phyloP scores from a whole-genome alignment of 2,329 filamentous ascomycete genomes.

The Colletotrichum truncatum region DNA sequence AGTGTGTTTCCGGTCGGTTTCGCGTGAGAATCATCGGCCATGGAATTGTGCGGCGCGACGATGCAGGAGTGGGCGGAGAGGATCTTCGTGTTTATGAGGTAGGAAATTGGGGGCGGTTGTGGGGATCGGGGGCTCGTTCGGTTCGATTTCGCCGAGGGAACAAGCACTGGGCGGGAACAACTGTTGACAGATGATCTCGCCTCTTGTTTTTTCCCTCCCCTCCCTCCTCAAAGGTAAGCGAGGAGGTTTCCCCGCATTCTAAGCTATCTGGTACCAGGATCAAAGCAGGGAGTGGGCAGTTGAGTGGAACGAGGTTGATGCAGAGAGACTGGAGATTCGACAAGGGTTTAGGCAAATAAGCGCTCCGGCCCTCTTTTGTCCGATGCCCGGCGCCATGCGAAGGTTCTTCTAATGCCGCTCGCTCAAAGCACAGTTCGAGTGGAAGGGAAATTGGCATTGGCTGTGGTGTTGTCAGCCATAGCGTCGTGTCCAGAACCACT shows the following conservation, averaged over 20 bases:
- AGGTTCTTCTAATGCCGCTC: background rate
- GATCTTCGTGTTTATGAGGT: constrained; percentile 11
- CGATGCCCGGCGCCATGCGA: constrained; percentile 22
- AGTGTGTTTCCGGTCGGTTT: constrained; percentile 9
- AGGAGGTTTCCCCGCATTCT: constrained; percentile 17
- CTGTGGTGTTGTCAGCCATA: background rate
- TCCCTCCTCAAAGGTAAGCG: background rate
- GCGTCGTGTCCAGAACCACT: background rate
- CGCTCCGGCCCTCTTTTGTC: constrained; percentile 15
- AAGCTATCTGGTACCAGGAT: background rate
- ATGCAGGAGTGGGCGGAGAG: constrained; percentile 13
- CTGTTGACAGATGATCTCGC: background rate
- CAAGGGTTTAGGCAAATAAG: background rate
- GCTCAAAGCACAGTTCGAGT: background rate
- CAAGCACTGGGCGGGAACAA: background rate
- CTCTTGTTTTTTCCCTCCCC: background rate
- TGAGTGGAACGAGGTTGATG: constrained; percentile 23
- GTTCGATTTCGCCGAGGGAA: constrained; percentile 15
- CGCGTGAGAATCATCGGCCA: constrained; percentile 31
- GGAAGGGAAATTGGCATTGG: background rate
- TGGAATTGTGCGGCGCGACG: constrained; percentile 28
- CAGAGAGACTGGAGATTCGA: constrained; percentile 15
- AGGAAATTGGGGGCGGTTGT: constrained; percentile 2
- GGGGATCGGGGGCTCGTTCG: constrained; percentile 9
- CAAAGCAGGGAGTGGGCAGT: background rate